Evolutionary conservation across 805 yeast species (phyloP), one percentile per base, ranked within the genome.

Genomic region (Myxozyma kluyveri): DNA sequence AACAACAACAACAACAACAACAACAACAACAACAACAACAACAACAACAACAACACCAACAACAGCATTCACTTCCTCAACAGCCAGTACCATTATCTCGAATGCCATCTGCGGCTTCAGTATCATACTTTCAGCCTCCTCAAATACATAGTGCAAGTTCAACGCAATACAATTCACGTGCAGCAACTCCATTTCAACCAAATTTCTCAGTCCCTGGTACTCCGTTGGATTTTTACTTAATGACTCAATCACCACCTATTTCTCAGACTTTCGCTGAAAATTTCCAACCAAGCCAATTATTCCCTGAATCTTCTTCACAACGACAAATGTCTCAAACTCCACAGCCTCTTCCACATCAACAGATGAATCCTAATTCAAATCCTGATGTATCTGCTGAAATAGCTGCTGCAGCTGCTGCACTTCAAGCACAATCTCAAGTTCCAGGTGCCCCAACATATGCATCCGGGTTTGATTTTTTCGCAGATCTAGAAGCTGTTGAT

Each of bases 221-320:
- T 6, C 61, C 68, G 18, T 66, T 69, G 2, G 70, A 67, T 23
- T 58, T 67, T 35, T 63, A 52, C 46, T 54, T 68, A 31, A 67
- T 67, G 22, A 67, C 70, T 14, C 63, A 61, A 37, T 55, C 69
- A 12, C 57, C 67, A 6, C 64, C 63, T 7, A 42, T 53, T 7
- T 50, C 66, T 4, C 62, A 62, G 45, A 45, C 57, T 12, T 75
- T 76, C 61, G 69, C 72, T 49, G 80, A 76, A 47, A 76, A 76
- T 56, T 79, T 79, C 65, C 80, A 79, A 63, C 83, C 83, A 17
- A 72, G 80, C 14, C 82, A 78, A 56, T 71, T 79, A 56, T 79
- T 79, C 59, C 83, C 83, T 3, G 62, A 72, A 60, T 58, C 33
- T 9, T 9, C 14, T 29, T 14, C 33, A 14, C 33, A 29, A 29